Conservation (phyloP, 306 rosid species). For the Crotalaria pallida region DNA sequence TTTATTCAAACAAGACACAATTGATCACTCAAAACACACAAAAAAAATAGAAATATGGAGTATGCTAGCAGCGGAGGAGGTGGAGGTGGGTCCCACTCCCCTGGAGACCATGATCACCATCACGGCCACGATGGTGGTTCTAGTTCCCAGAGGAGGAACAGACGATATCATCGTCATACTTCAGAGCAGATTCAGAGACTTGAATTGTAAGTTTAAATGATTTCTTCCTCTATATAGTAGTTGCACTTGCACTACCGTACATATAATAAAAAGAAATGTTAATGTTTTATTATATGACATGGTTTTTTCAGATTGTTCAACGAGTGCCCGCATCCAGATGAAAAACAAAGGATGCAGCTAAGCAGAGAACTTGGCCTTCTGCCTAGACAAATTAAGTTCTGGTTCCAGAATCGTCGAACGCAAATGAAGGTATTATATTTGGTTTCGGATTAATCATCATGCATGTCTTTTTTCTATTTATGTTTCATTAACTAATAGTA, state of each 20-base stretch:
- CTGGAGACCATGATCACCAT: slow-evolving; percentile 36
- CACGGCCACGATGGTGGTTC: slow-evolving; percentile 47
- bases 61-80: slow-evolving; percentile 46
- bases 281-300: not conserved
- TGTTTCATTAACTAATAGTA: no score
- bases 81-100: slow-evolving; percentile 44
- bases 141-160: slow-evolving; percentile 56
- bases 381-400: slow-evolving; percentile 95
- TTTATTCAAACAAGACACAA: not conserved
- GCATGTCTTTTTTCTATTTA: slow-evolving; percentile 8
- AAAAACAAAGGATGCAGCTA: slow-evolving; percentile 73
- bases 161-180: slow-evolving; percentile 94
- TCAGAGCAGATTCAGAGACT: slow-evolving; percentile 90
- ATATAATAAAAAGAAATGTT: no score
- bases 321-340: slow-evolving; percentile 96
- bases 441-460: no score
- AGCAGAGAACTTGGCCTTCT: slow-evolving; percentile 87
- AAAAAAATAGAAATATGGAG: slow-evolving; percentile 43
- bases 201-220: slow-evolving; percentile 49
- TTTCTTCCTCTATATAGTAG: not conserved
- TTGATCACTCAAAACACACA: not conserved
- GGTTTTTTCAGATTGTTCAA: slow-evolving; percentile 62
- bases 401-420: slow-evolving; percentile 96
- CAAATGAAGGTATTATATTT: slow-evolving; percentile 56
- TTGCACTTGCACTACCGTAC: not conserved